Base-by-base conservation (phyloP, 352 stramenopile genomes). In the Phytophthora hibernalis region DNA sequence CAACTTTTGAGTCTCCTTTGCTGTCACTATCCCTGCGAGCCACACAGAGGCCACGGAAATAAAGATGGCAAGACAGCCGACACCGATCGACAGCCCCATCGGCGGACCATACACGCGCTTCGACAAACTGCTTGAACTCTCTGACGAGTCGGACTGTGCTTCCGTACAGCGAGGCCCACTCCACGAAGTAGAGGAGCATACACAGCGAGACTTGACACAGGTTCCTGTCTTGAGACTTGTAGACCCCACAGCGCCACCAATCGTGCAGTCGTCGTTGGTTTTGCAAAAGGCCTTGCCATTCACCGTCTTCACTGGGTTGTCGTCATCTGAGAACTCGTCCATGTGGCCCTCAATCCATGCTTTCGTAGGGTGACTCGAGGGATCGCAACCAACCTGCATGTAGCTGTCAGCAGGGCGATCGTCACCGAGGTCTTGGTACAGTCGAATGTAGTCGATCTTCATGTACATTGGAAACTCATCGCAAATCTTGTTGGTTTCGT, bases 381-480 rank as follows among this genome's bases (percentile, higher is more conserved):
- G 82, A n/a, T 90, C 77, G 40, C 83, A 92, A 1, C 78, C 82
- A 5, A 90, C 16, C 24, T 75, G 61, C 77, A 92, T 90, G 59
- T 71, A 70, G 60, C 65, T 83, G 59, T 86, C 79, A 15, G 49
- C 52, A 6, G 82, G 43, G 2, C 70, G 58, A 22, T 86, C 77
- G n/a, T 68, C 53, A 7, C 58, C 71, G 5, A 70, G 18, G 67
- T 89, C 80, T 49, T 91, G 82, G 54, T 91, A 91, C 45, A 90
- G 18, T 0, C 83, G 76, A 7, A 91, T 87, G 74, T 91, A 91
- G 65, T 89, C 82, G 47, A 91, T 65, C 75, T 88, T 87, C 71
- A 92, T 78, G 79, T 84, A 86, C 77, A 92, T 89, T 2, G 83
- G 83, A 66, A 87, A 90, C 55, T 70, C 68, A 56, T 91, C 78